phyloP scores from a whole-genome alignment of 345 rosid genomes.

The Tarenaya hassleriana region DNA sequence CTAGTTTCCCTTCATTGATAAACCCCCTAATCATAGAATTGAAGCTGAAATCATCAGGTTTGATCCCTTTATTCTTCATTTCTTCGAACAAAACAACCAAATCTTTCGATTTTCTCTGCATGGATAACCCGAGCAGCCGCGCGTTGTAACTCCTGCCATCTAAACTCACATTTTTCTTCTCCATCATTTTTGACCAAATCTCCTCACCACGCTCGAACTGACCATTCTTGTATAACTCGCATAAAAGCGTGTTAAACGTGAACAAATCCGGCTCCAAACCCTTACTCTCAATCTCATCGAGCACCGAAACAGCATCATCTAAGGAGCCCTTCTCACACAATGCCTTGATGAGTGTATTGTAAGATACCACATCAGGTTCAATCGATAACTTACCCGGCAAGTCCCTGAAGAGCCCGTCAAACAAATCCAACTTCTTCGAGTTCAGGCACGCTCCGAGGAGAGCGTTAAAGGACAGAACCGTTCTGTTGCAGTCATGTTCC shows the following conservation, averaged over 20 bases:
- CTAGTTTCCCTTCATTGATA: slow-evolving; percentile 35
- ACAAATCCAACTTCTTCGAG: slow-evolving; percentile 42
- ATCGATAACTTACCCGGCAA: slow-evolving; percentile 42
- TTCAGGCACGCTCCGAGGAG: slow-evolving; percentile 51
- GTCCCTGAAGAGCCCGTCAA: slow-evolving; percentile 36
- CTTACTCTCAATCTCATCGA: slow-evolving; percentile 54
- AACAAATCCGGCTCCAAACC: slow-evolving; percentile 43
- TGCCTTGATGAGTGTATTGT: slow-evolving; percentile 51
- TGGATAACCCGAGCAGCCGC: slow-evolving; percentile 43
- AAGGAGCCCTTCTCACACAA: slow-evolving; percentile 45
- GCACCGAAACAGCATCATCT: slow-evolving; percentile 33
- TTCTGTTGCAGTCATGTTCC: slow-evolving; percentile 37
- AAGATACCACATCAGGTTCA: slow-evolving; percentile 44
- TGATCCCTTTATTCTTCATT: slow-evolving; percentile 35
- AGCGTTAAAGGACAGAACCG: slow-evolving; percentile 56
- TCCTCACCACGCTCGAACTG: slow-evolving; percentile 47
- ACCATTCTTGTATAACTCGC: slow-evolving; percentile 39
- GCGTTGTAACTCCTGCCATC: slow-evolving; percentile 54
- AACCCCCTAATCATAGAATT: slow-evolving; percentile 54
- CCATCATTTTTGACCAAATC: slow-evolving; percentile 49
- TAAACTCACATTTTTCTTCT: slow-evolving; percentile 36
- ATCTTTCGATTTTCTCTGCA: slow-evolving; percentile 34
- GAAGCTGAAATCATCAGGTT: slow-evolving; percentile 40
- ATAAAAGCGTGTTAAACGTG: slow-evolving; percentile 51
- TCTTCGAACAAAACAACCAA: slow-evolving; percentile 37